Conservation (phyloP, 2,329 filamentous ascomycete genomes). For the Ceratocystis albifundus region DNA sequence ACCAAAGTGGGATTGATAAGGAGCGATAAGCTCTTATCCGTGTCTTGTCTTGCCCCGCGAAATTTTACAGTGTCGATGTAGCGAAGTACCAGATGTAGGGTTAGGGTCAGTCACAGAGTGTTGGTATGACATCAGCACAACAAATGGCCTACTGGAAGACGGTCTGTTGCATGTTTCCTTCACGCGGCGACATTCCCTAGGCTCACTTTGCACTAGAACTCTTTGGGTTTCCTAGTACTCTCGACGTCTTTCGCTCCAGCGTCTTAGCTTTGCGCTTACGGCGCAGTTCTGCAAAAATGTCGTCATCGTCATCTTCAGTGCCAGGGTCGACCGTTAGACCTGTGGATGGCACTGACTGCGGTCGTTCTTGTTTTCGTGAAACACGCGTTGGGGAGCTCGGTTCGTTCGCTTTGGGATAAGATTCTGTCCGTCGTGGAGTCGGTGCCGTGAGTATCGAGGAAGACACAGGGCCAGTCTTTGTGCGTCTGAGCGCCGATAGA, state of each 20-base stretch:
- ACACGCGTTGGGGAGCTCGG: not conserved
- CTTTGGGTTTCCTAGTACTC: not conserved
- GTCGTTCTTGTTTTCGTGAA: not conserved
- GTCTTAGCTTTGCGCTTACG: conserved; percentile 13
- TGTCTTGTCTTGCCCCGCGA: conserved; percentile 16
- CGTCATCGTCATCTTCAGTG: conserved; percentile 18
- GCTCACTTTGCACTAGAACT: no score
- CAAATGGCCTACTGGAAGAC: no score
- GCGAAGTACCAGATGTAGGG: not conserved
- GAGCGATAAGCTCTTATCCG: conserved; percentile 21
- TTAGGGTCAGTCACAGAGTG: conserved; percentile 5
- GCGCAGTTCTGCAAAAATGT: conserved; percentile 12
- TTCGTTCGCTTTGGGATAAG: not conserved
- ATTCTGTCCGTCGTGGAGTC: conserved; percentile 44
- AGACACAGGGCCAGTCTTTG: not conserved
- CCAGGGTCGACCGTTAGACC: not conserved
- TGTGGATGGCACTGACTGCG: not conserved
- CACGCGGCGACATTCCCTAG: no score
- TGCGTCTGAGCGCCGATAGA: not conserved
- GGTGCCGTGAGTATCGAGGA: not conserved
- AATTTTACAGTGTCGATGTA: conserved; percentile 1
- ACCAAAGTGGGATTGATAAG: conserved; percentile 17
- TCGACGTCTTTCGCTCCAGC: not conserved
- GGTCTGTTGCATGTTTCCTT: no score
- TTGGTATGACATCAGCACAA: not conserved